Percentiles rank a stretch among this genome's conserved stretches.
These are phyloP conservation scores for Phyllosticta citriasiana DNA, from an alignment of 2,329 filamentous ascomycete genomes.

Conservation along the genomic window DNA sequence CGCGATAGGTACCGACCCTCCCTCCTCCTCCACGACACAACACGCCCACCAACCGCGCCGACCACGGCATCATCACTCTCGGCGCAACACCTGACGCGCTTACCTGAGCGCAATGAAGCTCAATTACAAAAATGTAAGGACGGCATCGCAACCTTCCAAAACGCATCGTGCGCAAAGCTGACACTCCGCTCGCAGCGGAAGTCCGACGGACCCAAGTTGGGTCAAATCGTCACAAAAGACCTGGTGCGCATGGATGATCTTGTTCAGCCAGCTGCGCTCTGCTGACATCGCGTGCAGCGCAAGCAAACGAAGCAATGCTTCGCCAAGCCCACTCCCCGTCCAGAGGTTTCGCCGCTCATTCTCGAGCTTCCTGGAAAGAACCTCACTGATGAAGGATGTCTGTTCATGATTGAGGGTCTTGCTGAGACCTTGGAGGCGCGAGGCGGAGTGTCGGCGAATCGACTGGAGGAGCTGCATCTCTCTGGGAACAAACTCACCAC, in stretches of 20 bases:
- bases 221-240: slow-evolving; percentile 35
- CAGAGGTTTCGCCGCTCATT: slow-evolving; percentile 25
- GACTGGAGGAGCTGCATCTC: slow-evolving; percentile 37
- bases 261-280: slow-evolving; percentile 16
- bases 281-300: slow-evolving; percentile 16
- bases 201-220: slow-evolving; percentile 36
- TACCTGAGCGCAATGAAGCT: slow-evolving; percentile 17
- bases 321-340: slow-evolving; percentile 21
- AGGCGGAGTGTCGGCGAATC: slow-evolving; percentile 19
- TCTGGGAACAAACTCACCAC: slow-evolving; percentile 36
- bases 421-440: slow-evolving; percentile 27
- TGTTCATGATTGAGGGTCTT: slow-evolving; percentile 33
- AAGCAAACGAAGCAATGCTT: slow-evolving; percentile 19
- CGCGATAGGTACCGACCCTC: neutral
- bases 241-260: slow-evolving; percentile 23
- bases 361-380: slow-evolving; percentile 36
- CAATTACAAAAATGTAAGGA: slow-evolving; percentile 31
- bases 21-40: neutral
- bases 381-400: slow-evolving; percentile 37
- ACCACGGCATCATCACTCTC: neutral
- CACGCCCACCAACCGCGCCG: neutral
- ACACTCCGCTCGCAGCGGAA: slow-evolving; percentile 26
- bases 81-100: neutral
- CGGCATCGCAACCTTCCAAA: neutral
- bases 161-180: neutral